These are phyloP conservation scores for Fusarium verticillioides DNA, from an alignment of 2,329 filamentous ascomycete species.

Conservation along the genomic window DNA sequence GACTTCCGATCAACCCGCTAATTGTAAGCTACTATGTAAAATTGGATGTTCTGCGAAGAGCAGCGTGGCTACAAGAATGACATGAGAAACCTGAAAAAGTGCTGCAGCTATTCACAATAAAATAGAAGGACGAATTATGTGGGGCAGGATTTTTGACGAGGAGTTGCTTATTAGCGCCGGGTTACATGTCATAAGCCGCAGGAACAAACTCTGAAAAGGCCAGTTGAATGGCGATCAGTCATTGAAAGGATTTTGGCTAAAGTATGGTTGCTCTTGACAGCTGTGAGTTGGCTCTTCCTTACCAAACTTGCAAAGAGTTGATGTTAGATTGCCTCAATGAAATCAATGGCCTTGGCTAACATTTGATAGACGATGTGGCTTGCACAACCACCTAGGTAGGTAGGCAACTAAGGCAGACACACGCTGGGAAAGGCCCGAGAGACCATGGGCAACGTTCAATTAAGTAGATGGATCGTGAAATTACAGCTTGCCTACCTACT, in stretches of 20 bases:
- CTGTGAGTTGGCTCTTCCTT: background rate
- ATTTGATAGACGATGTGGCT: background rate
- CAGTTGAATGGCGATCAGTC: slow-evolving; percentile 4
- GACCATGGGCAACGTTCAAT: background rate
- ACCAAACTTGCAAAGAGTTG: background rate
- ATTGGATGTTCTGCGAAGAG: background rate
- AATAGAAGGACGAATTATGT: slow-evolving; percentile 6
- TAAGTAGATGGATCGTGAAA: background rate
- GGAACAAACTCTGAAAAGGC: slow-evolving; percentile 16
- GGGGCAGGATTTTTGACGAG: slow-evolving; percentile 21
- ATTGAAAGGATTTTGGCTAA: background rate
- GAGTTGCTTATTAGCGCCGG: slow-evolving; percentile 34
- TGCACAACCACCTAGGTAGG: background rate
- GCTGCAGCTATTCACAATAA: slow-evolving; percentile 28
- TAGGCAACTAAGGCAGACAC: background rate
- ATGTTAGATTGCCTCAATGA: background rate
- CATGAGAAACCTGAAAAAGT: slow-evolving; percentile 5
- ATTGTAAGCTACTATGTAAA: background rate
- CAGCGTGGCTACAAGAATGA: background rate
- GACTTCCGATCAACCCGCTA: no score
- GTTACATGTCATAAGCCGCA: slow-evolving; percentile 16
- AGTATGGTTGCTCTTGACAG: background rate
- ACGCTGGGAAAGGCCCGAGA: background rate
- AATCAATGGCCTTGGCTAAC: no score
- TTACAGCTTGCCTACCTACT: background rate